Evolutionary conservation across 208 protist species (phyloP), one percentile per base, ranked within the genome.

Genomic region (Crithidia sp.): DNA sequence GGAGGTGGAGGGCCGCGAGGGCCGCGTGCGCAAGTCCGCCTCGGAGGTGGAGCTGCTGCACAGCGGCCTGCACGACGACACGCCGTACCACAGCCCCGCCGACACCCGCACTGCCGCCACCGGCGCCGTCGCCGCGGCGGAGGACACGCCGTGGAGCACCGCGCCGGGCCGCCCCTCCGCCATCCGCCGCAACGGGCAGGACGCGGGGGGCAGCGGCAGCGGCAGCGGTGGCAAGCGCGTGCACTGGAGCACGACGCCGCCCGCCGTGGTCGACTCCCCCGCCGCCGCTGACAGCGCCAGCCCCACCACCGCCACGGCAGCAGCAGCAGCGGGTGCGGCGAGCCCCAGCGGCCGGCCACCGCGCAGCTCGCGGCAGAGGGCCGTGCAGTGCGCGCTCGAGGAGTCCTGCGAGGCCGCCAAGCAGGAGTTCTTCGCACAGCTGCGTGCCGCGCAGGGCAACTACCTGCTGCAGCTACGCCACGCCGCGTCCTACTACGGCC

Each of bases 81-180:
- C 4, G 4, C 41, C 19, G 4, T 41, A 0, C 4, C 43, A 58
- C 4, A 40, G 19, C 41, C 43, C 19, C 52, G 37, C 40, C 4
- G 43, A 13, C 55, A 36, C 17, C 17, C 43, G 10, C 9, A n/a
- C 4, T 4, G 10, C 8, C 40, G 0, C 9, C 10, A 19, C 36
- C 17, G 28, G 47, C 17, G 5, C 43, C 3, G 37, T 36, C 53
- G 54, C 43, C 14, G 54, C 13, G 8, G n/a, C 41, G 14, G 67
- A 72, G 44, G 67, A 72, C 41, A 72, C 67, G 45, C 67, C 67
- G 67, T 72, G 67, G 67, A 61, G 57, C 67, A 55, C 44, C 56
- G 19, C 49, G 50, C 19, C 16, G 62, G 37, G 49, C 43, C 59
- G 43, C 37, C 59, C 59, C 59, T 64, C 43, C 16, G 59, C 55